Evolutionary conservation across 2,329 filamentous ascomycete species (phyloP).

Genomic region (Cordyceps javanica): DNA sequence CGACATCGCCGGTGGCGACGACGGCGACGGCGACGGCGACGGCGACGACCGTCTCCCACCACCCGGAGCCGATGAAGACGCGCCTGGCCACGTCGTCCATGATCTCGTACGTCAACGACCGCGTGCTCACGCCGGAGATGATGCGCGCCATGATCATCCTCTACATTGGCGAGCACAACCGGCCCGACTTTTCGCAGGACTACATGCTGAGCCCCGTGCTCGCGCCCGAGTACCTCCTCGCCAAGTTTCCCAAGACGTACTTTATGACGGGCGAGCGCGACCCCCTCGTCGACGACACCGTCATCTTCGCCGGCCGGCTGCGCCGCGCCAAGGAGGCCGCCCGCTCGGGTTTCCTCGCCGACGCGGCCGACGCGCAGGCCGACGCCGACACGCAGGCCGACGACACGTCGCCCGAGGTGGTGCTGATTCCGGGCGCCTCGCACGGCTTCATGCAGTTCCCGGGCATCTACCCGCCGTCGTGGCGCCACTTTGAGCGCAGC

Average conservation of each 20-base stretch:
- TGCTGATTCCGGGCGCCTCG: constrained; percentile 78
- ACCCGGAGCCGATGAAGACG: constrained; percentile 61
- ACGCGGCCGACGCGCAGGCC: constrained; percentile 12
- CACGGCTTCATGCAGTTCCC: constrained; percentile 95
- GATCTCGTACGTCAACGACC: constrained; percentile 97
- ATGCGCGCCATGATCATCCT: constrained; percentile 99
- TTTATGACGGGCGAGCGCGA: constrained; percentile 94
- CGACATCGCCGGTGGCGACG: constrained; percentile 16
- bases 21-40: constrained; percentile 14
- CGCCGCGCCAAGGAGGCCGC: constrained; percentile 66
- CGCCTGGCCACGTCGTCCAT: constrained; percentile 93
- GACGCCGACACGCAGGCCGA: constrained; percentile 20
- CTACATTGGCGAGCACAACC: constrained; percentile 89
- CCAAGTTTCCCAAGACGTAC: constrained; percentile 88
- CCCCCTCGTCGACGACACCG: constrained; percentile 91
- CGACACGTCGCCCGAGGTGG: constrained; percentile 55
- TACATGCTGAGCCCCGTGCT: constrained; percentile 86
- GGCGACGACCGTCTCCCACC: constrained; percentile 39
- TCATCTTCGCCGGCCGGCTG: constrained; percentile 89
- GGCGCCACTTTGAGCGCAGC: constrained; percentile 77
- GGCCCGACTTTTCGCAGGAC: constrained; percentile 87
- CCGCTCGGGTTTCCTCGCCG: constrained; percentile 13
- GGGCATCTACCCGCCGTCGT: constrained; percentile 78
- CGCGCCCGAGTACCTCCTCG: constrained; percentile 76
- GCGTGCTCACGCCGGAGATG: constrained; percentile 92